Conservation (phyloP, 352 stramenopile species). For the Pythium dissimile region DNA sequence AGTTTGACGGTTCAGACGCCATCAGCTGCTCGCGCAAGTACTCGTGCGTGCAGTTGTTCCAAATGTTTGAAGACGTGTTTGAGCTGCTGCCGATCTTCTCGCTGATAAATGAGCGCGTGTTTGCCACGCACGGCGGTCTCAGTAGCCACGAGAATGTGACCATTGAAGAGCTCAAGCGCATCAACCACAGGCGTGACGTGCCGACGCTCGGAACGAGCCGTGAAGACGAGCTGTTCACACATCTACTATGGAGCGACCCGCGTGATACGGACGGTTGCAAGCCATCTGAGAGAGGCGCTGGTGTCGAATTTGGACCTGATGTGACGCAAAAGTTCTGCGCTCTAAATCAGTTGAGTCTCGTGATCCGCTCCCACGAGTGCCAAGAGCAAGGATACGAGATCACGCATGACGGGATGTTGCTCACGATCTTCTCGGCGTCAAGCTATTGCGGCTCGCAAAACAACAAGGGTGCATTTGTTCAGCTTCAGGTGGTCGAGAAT, state of each 20-base stretch:
- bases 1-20: slow-evolving; percentile 56
- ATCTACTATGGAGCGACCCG: slow-evolving; percentile 91
- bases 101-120: slow-evolving; percentile 88
- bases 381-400: slow-evolving; percentile 90
- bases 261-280: slow-evolving; percentile 58
- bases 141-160: slow-evolving; percentile 85
- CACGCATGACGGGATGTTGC: slow-evolving; percentile 74
- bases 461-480: slow-evolving; percentile 85
- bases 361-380: slow-evolving; percentile 94
- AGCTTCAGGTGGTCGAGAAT: slow-evolving; percentile 59
- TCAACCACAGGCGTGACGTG: slow-evolving; percentile 86
- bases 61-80: slow-evolving; percentile 87
- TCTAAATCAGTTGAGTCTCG: slow-evolving; percentile 81
- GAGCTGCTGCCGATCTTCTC: slow-evolving; percentile 85
- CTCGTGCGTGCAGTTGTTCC: slow-evolving; percentile 74
- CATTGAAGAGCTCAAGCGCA: slow-evolving; percentile 79
- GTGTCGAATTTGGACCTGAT: slow-evolving; percentile 91
- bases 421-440: slow-evolving; percentile 92
- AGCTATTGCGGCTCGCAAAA: slow-evolving; percentile 91
- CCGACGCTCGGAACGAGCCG: slow-evolving; percentile 77
- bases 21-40: slow-evolving; percentile 67
- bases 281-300: slow-evolving; percentile 76
- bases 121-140: slow-evolving; percentile 93
- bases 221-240: slow-evolving; percentile 88
- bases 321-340: slow-evolving; percentile 90